Base-by-base conservation (phyloP, 148 eudicot species). In the Rhododendron molle region DNA sequence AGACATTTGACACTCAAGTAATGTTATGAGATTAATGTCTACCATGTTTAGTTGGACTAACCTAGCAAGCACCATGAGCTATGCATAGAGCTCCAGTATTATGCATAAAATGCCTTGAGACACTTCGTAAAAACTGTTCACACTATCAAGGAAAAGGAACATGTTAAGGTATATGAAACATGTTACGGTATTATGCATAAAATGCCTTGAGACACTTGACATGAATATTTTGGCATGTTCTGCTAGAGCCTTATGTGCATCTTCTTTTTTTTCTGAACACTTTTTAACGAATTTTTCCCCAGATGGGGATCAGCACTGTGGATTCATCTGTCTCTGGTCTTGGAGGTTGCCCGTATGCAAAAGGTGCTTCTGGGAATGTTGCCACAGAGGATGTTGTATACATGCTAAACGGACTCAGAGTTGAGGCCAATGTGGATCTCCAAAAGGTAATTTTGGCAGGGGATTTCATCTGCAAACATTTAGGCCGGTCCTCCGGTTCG, bases 271-370 rank as follows among this genome's bases (percentile, higher is more conserved):
- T 44, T 46, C 14, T 0, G 0, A 78, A 23, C 34, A 12, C 34
- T 26, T 78, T 78, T 6, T 15, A 15, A 30, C 15, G 32, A 5
- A n/a, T 7, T 20, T 78, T 21, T 28, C 38, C 12, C 16, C 91
- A 96, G 98, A 94, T 95, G 98, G 99, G 99, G 32, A 90, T 96
- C 79, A 89, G 93, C 85, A 88, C 88, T 40, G 92, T 95, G 58
- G 98, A 96, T 88, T 96, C 98, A 44, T 94, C 99, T 10, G 89
- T 94, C 18, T 91, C 94, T 1, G 98, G 99, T 52, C 98, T 96
- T 50, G 98, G 98, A 44, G 97, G 99, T 87, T 96, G 98, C 87
- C 99, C 99, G 54, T 96, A 95, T 80, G 99, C 98, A 12, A 94
- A 95, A 90, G 96, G 98, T 88, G 99, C 99, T 83, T 87, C 98